Conservation (phyloP, 306 rosid species). For the Morella rubra region DNA sequence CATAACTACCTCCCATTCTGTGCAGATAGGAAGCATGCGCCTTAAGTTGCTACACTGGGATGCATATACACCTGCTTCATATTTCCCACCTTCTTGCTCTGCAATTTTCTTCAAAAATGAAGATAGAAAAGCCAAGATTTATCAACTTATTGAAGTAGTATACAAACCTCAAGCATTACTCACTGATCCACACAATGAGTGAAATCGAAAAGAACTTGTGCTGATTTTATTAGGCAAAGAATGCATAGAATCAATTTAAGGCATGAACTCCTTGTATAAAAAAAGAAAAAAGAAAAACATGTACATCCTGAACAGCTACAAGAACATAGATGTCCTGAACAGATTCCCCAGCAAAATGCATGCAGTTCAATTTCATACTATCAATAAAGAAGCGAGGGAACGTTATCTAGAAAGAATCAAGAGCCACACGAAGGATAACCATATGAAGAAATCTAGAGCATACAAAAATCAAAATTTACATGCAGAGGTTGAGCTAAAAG, state of each 20-base stretch:
- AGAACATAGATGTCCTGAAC: slow-evolving; percentile 6
- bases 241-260: background rate
- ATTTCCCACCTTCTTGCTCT: slow-evolving; percentile 84
- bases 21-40: slow-evolving; percentile 90
- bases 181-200: background rate
- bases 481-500: background rate
- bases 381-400: slow-evolving; percentile 6
- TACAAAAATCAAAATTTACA: slow-evolving; percentile 17
- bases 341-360: slow-evolving; percentile 25
- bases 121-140: slow-evolving; percentile 21
- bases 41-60: slow-evolving; percentile 84
- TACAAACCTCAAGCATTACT: background rate
- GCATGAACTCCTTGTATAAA: background rate
- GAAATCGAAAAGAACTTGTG: background rate
- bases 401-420: slow-evolving; percentile 17
- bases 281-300: background rate
- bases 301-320: background rate
- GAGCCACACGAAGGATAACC: slow-evolving; percentile 11
- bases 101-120: slow-evolving; percentile 70
- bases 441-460: slow-evolving; percentile 15
- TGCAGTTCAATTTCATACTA: slow-evolving; percentile 4
- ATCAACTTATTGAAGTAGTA: background rate
- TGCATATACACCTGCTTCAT: slow-evolving; percentile 93
- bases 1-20: slow-evolving; percentile 85
- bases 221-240: background rate